A percentile compares a stretch with the other conserved stretches of the same genome.
Evolutionary conservation across 2,329 filamentous ascomycete species (phyloP).

Genomic region (Rugonectria rugulosa): DNA sequence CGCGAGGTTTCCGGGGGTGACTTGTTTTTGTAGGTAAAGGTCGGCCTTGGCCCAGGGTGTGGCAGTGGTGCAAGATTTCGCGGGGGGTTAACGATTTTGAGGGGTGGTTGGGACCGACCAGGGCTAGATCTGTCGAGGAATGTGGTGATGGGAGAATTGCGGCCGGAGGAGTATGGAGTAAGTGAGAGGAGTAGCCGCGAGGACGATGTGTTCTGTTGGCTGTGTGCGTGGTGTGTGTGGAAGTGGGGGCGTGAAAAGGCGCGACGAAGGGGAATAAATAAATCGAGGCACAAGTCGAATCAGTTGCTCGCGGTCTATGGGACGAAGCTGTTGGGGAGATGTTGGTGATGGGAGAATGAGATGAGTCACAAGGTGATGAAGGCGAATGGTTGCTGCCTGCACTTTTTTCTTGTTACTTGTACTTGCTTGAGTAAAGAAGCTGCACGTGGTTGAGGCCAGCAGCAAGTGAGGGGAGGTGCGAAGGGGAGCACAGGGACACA

Average conservation of each 20-base stretch:
- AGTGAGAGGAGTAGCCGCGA: too few relatives aligned
- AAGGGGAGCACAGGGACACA: too few relatives aligned
- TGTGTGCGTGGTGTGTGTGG: too few relatives aligned
- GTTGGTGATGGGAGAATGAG: neutral
- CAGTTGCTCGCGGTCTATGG: neutral
- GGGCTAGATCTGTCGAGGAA: conserved; percentile 20
- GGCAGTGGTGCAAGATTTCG: conserved; percentile 36
- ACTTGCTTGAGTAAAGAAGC: conserved; percentile 1
- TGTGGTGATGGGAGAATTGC: conserved; percentile 19
- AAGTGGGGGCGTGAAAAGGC: conserved; percentile 9
- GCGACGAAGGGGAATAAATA: conserved; percentile 5
- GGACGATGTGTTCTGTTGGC: too few relatives aligned
- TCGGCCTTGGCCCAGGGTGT: conserved; percentile 27
- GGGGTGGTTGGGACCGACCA: conserved; percentile 27
- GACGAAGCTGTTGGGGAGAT: neutral
- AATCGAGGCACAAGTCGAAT: neutral
- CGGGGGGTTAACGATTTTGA: conserved; percentile 32
- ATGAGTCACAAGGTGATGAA: neutral
- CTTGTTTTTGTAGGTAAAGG: conserved; percentile 29
- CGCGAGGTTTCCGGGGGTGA: conserved; percentile 33
- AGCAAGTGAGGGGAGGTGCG: conserved; percentile 6
- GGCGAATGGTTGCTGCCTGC: neutral
- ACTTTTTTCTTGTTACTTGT: neutral
- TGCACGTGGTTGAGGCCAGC: conserved; percentile 6
- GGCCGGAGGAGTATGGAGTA: neutral